Evolutionary conservation across 305 asterid genomes (phyloP).

Genomic region (Fraxinus dipetala): DNA sequence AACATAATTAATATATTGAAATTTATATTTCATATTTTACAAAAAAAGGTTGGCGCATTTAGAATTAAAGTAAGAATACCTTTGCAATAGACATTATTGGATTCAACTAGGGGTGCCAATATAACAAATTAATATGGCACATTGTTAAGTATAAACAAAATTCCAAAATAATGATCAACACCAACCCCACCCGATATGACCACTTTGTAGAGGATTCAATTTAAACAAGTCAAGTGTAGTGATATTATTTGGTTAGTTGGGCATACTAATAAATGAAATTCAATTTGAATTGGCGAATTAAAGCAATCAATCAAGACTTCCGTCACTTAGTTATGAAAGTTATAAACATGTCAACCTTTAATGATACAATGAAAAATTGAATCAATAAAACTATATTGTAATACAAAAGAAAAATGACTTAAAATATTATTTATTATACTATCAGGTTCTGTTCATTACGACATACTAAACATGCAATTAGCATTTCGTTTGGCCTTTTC

Average conservation of each 20-base stretch:
- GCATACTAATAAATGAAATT: not conserved
- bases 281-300: not conserved
- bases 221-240: too few species aligned
- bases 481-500: not conserved
- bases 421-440: not conserved
- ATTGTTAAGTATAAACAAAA: too few species aligned
- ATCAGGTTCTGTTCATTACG: not conserved
- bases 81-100: not conserved
- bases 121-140: too few species aligned
- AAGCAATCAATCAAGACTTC: not conserved
- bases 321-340: too few species aligned
- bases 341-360: not conserved
- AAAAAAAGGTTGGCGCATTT: not conserved
- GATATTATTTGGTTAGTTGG: not conserved
- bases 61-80: not conserved
- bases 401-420: not conserved
- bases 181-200: not conserved
- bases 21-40: too few species aligned
- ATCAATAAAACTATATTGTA: too few species aligned
- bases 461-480: not conserved
- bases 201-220: too few species aligned
- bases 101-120: not conserved
- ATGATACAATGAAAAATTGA: not conserved
- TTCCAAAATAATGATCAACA: not conserved
- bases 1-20: not conserved